Base-by-base conservation (phyloP, 73 alveolate species). In the Paramecium pentaurelia region DNA sequence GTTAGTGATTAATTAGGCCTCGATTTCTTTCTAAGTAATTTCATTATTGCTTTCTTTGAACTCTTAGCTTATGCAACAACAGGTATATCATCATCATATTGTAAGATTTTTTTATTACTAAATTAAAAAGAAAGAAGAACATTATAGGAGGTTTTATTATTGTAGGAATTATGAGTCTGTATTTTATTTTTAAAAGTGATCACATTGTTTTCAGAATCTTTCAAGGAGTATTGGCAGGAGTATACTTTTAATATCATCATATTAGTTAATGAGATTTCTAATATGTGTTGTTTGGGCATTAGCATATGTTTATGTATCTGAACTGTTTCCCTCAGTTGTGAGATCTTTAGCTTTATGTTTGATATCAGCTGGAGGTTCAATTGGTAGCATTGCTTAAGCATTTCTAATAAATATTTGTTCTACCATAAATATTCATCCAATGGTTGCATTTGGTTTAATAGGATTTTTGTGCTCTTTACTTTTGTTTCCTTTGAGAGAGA, bases 331-430 rank as follows among this genome's bases (percentile, higher is more conserved):
- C 4, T 40, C 94, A 28, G 94, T 89, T 14, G 94, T 89, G 25
- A 89, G 88, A 71, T 71, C 92, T 16, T 54, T 89, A 32, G 94
- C 94, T 34, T 71, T 89, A 28, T 84, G 94, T 22, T 71, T 89
- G 16, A 71, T 68, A 14, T 89, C 94, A 12, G 94, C 94, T 40
- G 77, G 89, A 2, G 94, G 94, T 27, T 40, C 94, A 40, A 27
- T 89, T 45, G 94, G 94, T 14, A 89, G 94, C 22, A 71, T 83
- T 1, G 75, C 86, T 14, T 40, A 64, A 60, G 80, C 94, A 6
- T 89, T 71, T 71, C 40, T 89, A 11, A 83, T 42, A 12, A 89
- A 89, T 44, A 8, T 44, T 9, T 32, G 89, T 16, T 27, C 60
- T 27, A 10, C 77, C 1, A 12, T 89, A 3, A 60, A 83, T 42